Base-by-base conservation (phyloP, 179 eudicot genomes). In the Sideroxylon spinosum region DNA sequence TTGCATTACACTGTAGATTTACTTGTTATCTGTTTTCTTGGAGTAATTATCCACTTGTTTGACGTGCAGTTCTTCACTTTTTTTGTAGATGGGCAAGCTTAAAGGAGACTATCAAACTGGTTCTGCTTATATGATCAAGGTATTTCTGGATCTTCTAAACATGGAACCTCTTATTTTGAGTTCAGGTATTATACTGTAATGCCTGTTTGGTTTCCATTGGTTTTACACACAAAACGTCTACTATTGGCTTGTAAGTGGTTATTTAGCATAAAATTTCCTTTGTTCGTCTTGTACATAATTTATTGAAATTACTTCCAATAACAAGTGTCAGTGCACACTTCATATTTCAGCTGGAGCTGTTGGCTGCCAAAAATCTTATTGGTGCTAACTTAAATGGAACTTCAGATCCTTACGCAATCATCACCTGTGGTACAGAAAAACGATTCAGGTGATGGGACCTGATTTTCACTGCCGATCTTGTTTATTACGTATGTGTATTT, bases 121-220 rank as follows among this genome's bases (percentile, higher is more conserved):
- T 77, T 82, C 93, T 69, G 92, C 90, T 63, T 91, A 87, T 86
- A 71, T 89, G 77, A 86, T 95, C 80, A 93, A 93, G 97, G 98
- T 95, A 90, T 76, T 70, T 75, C 78, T 73, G 13, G 29, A 23
- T 82, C 63, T 63, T 48, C 9, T 78, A 62, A 68, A 44, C 49
- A 48, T 76, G 62, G 37, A n/a, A 17, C 20, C 61, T 78, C 73
- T 23, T 66, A 22, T 79, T 79, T 49, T 28, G 49, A 70, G 60
- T 23, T 70, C 12, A 2, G 57, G 26, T 20, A 16, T 74, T 56
- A 44, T 71, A 44, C 37, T 64, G 26, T 46, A 19, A 23, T 49
- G 22, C 28, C n/a, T 14, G 6, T 77, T 25, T 16, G 22, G 46
- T 76, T 62, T 76, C 56, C 6, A 26, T 9, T 76, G 32, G 4